Conservation (phyloP, 148 eudicot genomes). For the Salicornia ramosissima region DNA sequence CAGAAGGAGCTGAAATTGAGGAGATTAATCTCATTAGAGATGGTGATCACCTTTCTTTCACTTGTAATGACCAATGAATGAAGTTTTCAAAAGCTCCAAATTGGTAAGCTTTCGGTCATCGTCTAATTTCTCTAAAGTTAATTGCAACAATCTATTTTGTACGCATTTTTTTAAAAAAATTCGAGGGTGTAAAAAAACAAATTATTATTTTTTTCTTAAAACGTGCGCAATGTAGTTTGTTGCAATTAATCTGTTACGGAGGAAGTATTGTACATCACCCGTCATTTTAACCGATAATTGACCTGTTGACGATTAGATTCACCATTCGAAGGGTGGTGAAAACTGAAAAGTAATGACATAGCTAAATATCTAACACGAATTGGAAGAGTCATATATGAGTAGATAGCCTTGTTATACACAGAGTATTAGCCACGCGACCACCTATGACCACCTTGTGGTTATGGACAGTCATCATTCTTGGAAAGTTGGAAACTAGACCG, state of each 20-base stretch:
- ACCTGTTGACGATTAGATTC: background rate
- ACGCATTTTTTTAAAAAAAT: too few relatives aligned
- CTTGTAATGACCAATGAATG: slow-evolving; percentile 23
- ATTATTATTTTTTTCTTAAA: too few relatives aligned
- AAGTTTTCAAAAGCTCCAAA: slow-evolving; percentile 7
- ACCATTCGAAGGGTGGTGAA: background rate
- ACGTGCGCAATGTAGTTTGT: too few relatives aligned
- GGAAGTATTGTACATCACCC: background rate
- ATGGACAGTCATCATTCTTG: background rate
- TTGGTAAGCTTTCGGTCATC: slow-evolving; percentile 12
- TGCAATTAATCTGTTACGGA: too few relatives aligned
- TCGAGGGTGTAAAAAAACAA: too few relatives aligned
- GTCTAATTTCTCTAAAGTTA: background rate
- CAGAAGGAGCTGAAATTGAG: slow-evolving; percentile 64
- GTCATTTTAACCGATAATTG: background rate
- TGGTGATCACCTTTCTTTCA: slow-evolving; percentile 61
- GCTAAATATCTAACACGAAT: background rate
- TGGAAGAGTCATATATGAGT: background rate
- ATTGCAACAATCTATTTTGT: too few relatives aligned
- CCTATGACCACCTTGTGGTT: too few relatives aligned
- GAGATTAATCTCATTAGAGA: slow-evolving; percentile 62
- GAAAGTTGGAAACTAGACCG: background rate
- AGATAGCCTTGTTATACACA: background rate
- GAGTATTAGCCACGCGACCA: too few relatives aligned
- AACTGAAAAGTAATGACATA: too few relatives aligned